Percentiles rank a stretch among this genome's conserved stretches.
Conservation (phyloP, 345 rosid genomes). For the Eucalyptus tenuipes region DNA sequence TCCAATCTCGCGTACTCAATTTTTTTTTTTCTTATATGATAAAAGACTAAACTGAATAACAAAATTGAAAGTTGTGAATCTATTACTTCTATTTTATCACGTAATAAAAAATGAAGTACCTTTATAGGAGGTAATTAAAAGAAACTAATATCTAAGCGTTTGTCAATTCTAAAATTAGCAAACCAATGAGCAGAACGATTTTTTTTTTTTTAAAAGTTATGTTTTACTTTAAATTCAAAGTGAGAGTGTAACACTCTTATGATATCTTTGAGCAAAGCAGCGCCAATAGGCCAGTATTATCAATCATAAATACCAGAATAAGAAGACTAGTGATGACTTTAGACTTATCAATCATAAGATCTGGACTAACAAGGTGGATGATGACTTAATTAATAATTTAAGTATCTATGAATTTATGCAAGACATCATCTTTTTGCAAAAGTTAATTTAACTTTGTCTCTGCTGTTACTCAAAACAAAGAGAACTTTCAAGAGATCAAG, state of each 20-base stretch:
- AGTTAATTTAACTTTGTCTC: neutral
- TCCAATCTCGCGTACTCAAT: neutral
- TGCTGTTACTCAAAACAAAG: neutral
- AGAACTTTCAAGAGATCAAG: neutral
- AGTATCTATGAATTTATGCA: neutral
- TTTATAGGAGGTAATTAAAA: neutral
- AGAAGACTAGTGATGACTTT: too few relatives aligned
- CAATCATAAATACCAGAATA: too few relatives aligned
- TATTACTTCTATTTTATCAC: neutral
- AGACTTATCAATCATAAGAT: too few relatives aligned
- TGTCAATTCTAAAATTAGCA: neutral
- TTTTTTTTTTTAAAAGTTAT: too few relatives aligned
- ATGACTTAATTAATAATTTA: neutral
- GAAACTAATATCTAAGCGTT: neutral
- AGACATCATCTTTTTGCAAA: neutral
- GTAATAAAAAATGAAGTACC: neutral
- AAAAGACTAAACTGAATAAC: too few relatives aligned
- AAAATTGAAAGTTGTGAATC: neutral
- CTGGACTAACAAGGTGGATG: too few relatives aligned
- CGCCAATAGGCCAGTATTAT: too few relatives aligned
- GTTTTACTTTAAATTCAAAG: neutral
- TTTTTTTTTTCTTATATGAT: neutral
- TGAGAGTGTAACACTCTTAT: too few relatives aligned
- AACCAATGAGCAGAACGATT: fast-evolving
- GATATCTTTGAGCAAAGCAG: too few relatives aligned